Evolutionary conservation across 2,329 filamentous ascomycete genomes (phyloP), one percentile per base, ranked within the genome.

Genomic region (Tothia fuscella): DNA sequence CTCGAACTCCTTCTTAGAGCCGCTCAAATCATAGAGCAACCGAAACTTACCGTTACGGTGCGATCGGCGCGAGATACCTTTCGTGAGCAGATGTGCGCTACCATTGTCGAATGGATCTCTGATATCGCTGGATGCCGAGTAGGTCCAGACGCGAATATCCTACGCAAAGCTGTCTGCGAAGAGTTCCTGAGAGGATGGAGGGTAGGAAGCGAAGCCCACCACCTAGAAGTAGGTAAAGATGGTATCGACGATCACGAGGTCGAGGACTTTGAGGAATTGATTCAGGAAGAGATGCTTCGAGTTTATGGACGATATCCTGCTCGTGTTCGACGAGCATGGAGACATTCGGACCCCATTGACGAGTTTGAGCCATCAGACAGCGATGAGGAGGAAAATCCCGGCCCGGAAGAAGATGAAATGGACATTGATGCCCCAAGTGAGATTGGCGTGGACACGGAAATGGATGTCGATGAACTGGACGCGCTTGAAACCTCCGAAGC

Each of bases 51-150:
- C 0, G 86, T 95, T 37, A 98, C 91, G 1, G 87, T 98, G 47
- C 78, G 91, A 33, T 94, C 89, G 7, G 78, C 91, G 4, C 76
- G 93, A 51, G 91, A 98, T 61, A 96, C 87, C 0, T 98, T 96
- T 63, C 76, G 91, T 45, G 91, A 98, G 58, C 84, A 96, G 58
- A 98, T 98, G 93, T 95, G 88, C 53, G 87, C 84, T n/a, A 86
- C 87, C 13, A 89, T 98, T 47, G 82, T 98, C 41, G 88, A 95
- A 53, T 98, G 93, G 93, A 72, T 98, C 16, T 74, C 80, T 40
- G 93, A 98, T 59, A 93, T 98, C 53, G 76, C 87, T 6, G 87
- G 87, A 22, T 95, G 88, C 60, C 82, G 78, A 41, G 82, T 94
- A 35, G 86, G 85, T 2, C 69, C 76, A 24, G 86, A 98, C 54